A percentile compares a stretch with the other conserved stretches of the same genome.
These are phyloP conservation scores for Cyanodermella asteris DNA, from an alignment of 2,329 filamentous ascomycete genomes.

Conservation along the genomic window DNA sequence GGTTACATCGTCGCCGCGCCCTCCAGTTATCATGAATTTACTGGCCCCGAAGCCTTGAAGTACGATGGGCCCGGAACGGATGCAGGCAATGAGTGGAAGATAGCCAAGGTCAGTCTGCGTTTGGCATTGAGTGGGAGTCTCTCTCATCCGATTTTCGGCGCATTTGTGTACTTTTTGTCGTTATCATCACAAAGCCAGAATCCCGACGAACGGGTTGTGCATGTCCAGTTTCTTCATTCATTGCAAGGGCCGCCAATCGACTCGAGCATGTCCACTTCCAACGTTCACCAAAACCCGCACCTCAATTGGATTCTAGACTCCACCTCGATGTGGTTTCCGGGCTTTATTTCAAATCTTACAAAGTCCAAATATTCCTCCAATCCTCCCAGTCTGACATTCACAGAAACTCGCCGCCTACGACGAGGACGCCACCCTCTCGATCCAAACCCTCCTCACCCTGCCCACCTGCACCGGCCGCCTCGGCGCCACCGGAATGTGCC, in stretches of 20 bases:
- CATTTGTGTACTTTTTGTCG: background rate
- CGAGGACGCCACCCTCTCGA: constrained; percentile 45
- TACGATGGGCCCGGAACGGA: constrained; percentile 82
- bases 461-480: constrained; percentile 63
- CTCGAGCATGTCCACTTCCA: too few species aligned
- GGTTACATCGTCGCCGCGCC: constrained; percentile 86
- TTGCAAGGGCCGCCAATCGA: too few species aligned
- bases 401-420: constrained; percentile 73
- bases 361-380: background rate
- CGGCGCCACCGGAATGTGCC: constrained; percentile 72
- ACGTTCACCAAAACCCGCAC: too few species aligned
- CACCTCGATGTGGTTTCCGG: too few species aligned
- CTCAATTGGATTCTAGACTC: too few species aligned
- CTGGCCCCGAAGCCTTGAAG: constrained; percentile 56
- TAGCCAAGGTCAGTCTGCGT: constrained; percentile 40
- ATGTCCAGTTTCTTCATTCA: constrained; percentile 1
- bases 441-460: constrained; percentile 48
- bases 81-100: constrained; percentile 67
- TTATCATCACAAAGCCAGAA: background rate
- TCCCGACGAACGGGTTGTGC: too few species aligned
- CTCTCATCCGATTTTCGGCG: background rate
- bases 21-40: constrained; percentile 86
- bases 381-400: background rate
- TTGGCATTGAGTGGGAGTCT: background rate
- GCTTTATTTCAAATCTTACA: background rate